A percentile compares a stretch with the other conserved stretches of the same genome.
These are phyloP conservation scores for Acer campestre DNA, from an alignment of 345 rosid species.

Conservation along the genomic window DNA sequence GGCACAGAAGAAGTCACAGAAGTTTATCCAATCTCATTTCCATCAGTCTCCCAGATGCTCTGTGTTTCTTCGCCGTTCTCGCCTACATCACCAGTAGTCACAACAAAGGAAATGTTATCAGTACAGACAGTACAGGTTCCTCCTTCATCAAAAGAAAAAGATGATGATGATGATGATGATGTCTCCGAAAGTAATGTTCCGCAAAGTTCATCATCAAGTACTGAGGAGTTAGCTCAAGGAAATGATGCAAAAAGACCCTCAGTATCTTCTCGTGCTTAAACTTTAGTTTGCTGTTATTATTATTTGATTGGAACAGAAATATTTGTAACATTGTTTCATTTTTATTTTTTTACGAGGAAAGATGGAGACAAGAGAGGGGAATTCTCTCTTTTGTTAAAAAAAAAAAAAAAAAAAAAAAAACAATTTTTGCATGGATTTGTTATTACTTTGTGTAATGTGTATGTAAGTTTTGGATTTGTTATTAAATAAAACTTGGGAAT, in stretches of 20 bases:
- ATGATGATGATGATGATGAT: not conserved
- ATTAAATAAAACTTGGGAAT: slow-evolving; percentile 25
- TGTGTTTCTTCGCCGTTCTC: slow-evolving; percentile 44
- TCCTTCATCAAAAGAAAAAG: slow-evolving; percentile 21
- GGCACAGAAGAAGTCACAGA: slow-evolving; percentile 77
- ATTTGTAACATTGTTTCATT: slow-evolving; percentile 15
- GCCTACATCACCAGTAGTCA: slow-evolving; percentile 31
- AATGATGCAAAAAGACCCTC: slow-evolving; percentile 29
- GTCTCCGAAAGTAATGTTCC: slow-evolving; percentile 23
- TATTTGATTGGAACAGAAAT: not conserved
- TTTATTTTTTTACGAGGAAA: slow-evolving; percentile 5
- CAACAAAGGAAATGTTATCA: slow-evolving; percentile 29
- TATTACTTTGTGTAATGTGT: slow-evolving; percentile 16
- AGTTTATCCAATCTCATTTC: slow-evolving; percentile 52
- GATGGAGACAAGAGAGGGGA: not conserved
- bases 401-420: too few relatives aligned
- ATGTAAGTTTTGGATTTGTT: slow-evolving; percentile 14
- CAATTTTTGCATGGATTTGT: slow-evolving; percentile 6
- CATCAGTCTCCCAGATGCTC: slow-evolving; percentile 41
- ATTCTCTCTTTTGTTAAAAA: not conserved
- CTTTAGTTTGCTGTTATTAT: slow-evolving; percentile 2
- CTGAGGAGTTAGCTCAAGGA: slow-evolving; percentile 12
- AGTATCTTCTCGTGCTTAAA: slow-evolving; percentile 14
- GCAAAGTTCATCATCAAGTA: slow-evolving; percentile 5
- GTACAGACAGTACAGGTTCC: not conserved